Evolutionary conservation across 768 basidiomycete species (phyloP), one percentile per base, ranked within the genome.

Genomic region (Boletus insuetus): DNA sequence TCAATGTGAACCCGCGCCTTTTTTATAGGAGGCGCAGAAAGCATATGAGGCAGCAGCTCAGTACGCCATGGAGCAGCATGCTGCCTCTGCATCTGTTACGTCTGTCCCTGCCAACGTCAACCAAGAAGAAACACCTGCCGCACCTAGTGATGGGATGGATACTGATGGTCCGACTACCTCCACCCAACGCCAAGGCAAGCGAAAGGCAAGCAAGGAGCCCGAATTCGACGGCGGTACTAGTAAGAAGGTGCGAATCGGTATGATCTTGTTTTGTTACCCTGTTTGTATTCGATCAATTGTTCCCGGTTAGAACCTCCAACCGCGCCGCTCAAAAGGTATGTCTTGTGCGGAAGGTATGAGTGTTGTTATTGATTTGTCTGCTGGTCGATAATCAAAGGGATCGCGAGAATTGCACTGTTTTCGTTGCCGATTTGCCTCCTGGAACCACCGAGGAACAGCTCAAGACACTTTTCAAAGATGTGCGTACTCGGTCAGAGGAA

Each of bases 371-470:
- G n/a, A 52, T 26, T 53, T 45, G 32, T 55, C 47, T 19, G 10
- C 29, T 43, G 17, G 31, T 14, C 48, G 4, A n/a, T 14, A 9
- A 46, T 20, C 17, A 4, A 55, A 95, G 96, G 60, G 97, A 99
- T 73, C 92, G 97, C 44, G 97, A 99, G 74, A 91, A 98, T 62
- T 84, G 86, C 29, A 96, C 94, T 0, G 87, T 98, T 5, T 91
- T 98, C 55, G 88, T 97, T 14, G 81, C 85, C 4, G 84, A 89
- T 43, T 72, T 97, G 11, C 82, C 84, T 0, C 42, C 69, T 17
- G 77, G 73, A 12, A 77, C 79, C 11, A 76, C 76, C 0, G 87
- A 93, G 51, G 82, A 81, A 6, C 88, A 90, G 24, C 69, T 99
- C n/a, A 73, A 64, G 26, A 65, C 72, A 3, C 76, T 96, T 7